A percentile compares a stretch with the other conserved stretches of the same genome.
These are phyloP conservation scores for Fusarium haematococcum DNA, from an alignment of 2,329 filamentous ascomycete genomes.

Conservation along the genomic window DNA sequence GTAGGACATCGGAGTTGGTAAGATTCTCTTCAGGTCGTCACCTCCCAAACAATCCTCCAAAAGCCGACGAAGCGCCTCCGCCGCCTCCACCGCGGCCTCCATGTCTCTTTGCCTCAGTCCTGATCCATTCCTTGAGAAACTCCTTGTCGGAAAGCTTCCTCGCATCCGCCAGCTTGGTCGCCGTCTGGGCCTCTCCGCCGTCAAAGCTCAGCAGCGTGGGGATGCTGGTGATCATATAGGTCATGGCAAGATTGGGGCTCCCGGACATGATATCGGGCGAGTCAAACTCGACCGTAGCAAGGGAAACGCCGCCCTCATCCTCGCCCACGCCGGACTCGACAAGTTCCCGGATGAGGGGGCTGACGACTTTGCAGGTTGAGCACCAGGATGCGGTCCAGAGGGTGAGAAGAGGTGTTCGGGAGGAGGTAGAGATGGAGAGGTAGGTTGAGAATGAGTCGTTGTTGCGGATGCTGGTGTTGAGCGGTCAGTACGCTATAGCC, in stretches of 20 bases:
- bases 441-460: conserved; percentile 66
- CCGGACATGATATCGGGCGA: conserved; percentile 66
- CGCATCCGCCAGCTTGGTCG: conserved; percentile 63
- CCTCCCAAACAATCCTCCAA: conserved; percentile 57
- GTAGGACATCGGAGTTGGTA: neutral
- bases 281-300: conserved; percentile 67
- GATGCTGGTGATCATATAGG: conserved; percentile 69
- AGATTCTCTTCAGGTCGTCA: conserved; percentile 13
- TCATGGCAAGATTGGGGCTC: conserved; percentile 57
- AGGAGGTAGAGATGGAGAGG: conserved; percentile 65
- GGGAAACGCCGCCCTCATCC: conserved; percentile 66
- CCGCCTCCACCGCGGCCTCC: conserved; percentile 59
- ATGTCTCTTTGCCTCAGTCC: conserved; percentile 60
- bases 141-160: conserved; percentile 60
- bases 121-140: conserved; percentile 67
- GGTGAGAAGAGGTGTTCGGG: conserved; percentile 67
- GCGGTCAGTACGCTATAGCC: conserved; percentile 15
- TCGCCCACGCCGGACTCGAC: conserved; percentile 65
- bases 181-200: conserved; percentile 62
- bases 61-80: conserved; percentile 46
- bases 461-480: conserved; percentile 61
- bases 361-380: conserved; percentile 63
- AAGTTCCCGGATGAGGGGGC: conserved; percentile 61
- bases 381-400: conserved; percentile 72
- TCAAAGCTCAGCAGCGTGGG: conserved; percentile 71